Conservation (phyloP, 345 rosid genomes). For the Cardamine chenopodiifolia region DNA sequence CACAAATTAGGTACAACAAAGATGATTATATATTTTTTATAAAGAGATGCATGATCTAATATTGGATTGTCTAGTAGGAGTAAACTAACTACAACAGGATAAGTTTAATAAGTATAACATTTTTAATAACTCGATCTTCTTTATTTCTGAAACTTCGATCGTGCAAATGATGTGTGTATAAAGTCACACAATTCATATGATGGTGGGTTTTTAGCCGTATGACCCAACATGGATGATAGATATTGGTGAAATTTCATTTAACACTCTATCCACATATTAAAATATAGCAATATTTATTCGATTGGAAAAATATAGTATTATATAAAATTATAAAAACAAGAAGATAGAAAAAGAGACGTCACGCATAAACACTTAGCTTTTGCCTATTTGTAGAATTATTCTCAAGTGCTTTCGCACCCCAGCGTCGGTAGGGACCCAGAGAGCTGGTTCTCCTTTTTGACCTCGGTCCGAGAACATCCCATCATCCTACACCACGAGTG, state of each 20-base stretch:
- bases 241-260: slow-evolving; percentile 29
- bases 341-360: slow-evolving; percentile 41
- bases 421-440: too few relatives aligned
- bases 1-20: slow-evolving; percentile 37
- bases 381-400: slow-evolving; percentile 39
- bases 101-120: slow-evolving; percentile 36
- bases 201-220: slow-evolving; percentile 34
- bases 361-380: slow-evolving; percentile 31
- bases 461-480: too few relatives aligned
- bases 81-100: slow-evolving; percentile 38
- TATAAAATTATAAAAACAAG: background rate
- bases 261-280: slow-evolving; percentile 37
- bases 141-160: background rate
- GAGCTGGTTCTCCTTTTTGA: too few relatives aligned
- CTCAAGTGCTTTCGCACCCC: too few relatives aligned
- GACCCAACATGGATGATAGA: slow-evolving; percentile 22
- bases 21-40: background rate
- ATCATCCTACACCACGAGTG: slow-evolving; percentile 50
- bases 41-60: slow-evolving; percentile 33
- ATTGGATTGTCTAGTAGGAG: slow-evolving; percentile 48
- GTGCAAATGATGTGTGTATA: slow-evolving; percentile 41
- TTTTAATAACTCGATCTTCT: background rate
- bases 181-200: slow-evolving; percentile 24
- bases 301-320: background rate
- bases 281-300: background rate